Evolutionary conservation across 352 stramenopile genomes (phyloP), one percentile per base, ranked within the genome.

Genomic region (Saprolegnia diclina): DNA sequence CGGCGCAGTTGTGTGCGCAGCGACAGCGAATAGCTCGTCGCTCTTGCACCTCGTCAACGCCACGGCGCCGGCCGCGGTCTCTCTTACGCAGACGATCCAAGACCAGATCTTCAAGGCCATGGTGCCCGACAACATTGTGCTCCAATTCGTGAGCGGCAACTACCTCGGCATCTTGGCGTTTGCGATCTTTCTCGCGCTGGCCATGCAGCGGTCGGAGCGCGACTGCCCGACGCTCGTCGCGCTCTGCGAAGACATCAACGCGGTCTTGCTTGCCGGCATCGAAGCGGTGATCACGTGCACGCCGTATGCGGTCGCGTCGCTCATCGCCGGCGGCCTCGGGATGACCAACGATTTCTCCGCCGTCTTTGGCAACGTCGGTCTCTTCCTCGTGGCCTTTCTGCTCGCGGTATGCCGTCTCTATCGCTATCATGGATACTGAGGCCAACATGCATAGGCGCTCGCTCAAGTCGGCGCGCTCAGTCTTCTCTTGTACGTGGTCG

Each of bases 231-330:
- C 29, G 16, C 18, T 66, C 24, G 24, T 66, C 29, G 11, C 11
- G 16, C 24, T 66, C 13, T 66, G 57, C 21, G 14, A 22, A 64
- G 57, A 66, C n/a, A 4, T 89, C 73, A 89, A 86, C 74, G 78
- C 82, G 38, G 83, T 90, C 18, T 89, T 92, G 54, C 86, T 87
- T 61, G 73, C 77, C 19, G 67, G 90, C 29, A 89, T 92, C 65
- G 61, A 72, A 52, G 85, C 82, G 48, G 72, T 85, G 24, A 83
- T 91, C 56, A 76, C 79, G 73, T 89, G 76, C 76, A 90, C 79
- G 26, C 82, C 84, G 16, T 19, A 89, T 19, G 82, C 81, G 4
- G 81, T 92, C 7, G 32, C 81, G n/a, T 92, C 84, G 38, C 79
- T 92, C 10, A 76, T 92, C 32, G 82, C 84, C 0, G 79, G 82